These are phyloP conservation scores for Puccinia sorghi DNA, from an alignment of 1,284 basidiomycete species.

Conservation along the genomic window DNA sequence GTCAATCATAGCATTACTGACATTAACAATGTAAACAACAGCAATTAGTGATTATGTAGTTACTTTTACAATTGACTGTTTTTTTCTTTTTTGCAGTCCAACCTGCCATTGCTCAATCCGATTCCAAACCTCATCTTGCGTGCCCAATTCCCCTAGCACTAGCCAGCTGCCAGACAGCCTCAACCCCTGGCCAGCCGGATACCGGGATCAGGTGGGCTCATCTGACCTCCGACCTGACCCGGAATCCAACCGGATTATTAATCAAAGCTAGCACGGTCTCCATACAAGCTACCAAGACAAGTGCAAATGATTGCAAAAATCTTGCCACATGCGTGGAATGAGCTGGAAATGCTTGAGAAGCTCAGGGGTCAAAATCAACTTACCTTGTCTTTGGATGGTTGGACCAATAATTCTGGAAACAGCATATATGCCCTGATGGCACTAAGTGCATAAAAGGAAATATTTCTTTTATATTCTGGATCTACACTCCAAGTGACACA, in stretches of 20 bases:
- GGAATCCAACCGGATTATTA: too few relatives aligned
- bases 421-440: not conserved
- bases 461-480: constrained; percentile 13
- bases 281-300: too few relatives aligned
- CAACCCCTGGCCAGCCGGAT: not conserved
- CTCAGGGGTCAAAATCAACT: too few relatives aligned
- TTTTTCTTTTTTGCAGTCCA: not conserved
- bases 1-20: not conserved
- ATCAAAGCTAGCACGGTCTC: too few relatives aligned
- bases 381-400: too few relatives aligned
- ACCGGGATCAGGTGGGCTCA: not conserved
- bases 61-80: not conserved
- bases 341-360: too few relatives aligned
- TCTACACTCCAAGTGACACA: not conserved
- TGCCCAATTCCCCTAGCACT: not conserved
- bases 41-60: not conserved
- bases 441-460: not conserved
- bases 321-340: too few relatives aligned
- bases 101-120: too few relatives aligned
- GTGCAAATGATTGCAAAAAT: too few relatives aligned
- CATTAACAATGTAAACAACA: not conserved
- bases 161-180: not conserved
- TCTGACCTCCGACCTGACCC: not conserved
- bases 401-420: too few relatives aligned
- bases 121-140: too few relatives aligned